Conservation (phyloP, 2,329 filamentous ascomycete species). For the Sclerotinia nivalis region DNA sequence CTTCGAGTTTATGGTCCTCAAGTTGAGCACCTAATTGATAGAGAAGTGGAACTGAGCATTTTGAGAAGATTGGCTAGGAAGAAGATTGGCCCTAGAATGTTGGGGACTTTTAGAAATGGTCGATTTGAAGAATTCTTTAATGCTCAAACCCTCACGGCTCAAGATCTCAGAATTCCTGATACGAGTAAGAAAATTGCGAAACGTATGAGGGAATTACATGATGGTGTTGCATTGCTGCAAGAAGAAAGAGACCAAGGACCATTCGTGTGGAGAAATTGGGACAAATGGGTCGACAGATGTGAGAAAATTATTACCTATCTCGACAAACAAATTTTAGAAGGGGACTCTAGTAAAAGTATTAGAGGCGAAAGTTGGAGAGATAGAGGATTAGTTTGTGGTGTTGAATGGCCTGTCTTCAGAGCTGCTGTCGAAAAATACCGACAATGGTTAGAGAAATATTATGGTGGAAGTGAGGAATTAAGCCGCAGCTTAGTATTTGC, state of each 20-base stretch:
- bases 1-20: conserved; percentile 93
- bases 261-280: conserved; percentile 90
- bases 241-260: conserved; percentile 77
- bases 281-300: conserved; percentile 62
- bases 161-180: conserved; percentile 75
- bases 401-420: conserved; percentile 78
- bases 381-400: conserved; percentile 77
- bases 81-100: conserved; percentile 85
- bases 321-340: conserved; percentile 55
- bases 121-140: conserved; percentile 95
- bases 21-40: conserved; percentile 92
- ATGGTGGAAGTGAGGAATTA: conserved; percentile 66
- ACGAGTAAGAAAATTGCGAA: conserved; percentile 94
- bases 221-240: conserved; percentile 83
- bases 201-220: conserved; percentile 93
- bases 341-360: conserved; percentile 38
- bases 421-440: conserved; percentile 76
- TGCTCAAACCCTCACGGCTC: conserved; percentile 74
- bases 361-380: conserved; percentile 60
- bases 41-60: conserved; percentile 85
- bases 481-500: conserved; percentile 83
- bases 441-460: conserved; percentile 68
- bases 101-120: conserved; percentile 92
- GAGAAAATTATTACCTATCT: conserved; percentile 54
- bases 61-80: conserved; percentile 83